Percentiles rank a stretch among this genome's conserved stretches.
Evolutionary conservation across 1,284 basidiomycete genomes (phyloP).

Genomic region (Earliella scabrosa): DNA sequence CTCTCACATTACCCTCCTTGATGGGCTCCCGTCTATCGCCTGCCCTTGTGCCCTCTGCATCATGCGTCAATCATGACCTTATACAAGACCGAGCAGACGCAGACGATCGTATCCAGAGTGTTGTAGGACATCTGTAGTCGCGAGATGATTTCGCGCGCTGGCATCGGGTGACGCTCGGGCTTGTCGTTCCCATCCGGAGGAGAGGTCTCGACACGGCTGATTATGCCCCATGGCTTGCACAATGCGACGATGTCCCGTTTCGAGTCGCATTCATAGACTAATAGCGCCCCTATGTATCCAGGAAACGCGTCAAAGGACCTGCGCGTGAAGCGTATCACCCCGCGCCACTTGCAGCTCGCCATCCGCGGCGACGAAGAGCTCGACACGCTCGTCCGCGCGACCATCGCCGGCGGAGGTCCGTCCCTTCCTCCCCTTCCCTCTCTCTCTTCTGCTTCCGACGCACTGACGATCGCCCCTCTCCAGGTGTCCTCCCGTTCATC

Average conservation of each 20-base stretch:
- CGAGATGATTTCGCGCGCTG: too few species aligned
- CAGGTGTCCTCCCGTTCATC: constrained; percentile 95
- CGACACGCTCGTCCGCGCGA: constrained; percentile 71
- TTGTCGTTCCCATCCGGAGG: too few species aligned
- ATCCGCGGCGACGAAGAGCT: constrained; percentile 97
- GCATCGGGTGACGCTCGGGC: too few species aligned
- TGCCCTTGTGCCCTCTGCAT: too few species aligned
- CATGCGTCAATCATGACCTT: too few species aligned
- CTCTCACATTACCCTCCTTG: too few species aligned
- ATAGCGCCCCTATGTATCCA: constrained; percentile 32
- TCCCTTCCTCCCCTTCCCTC: constrained; percentile 25
- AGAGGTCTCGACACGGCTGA: too few species aligned
- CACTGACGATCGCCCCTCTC: constrained; percentile 27
- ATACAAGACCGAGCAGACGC: too few species aligned
- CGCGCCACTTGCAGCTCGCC: constrained; percentile 90
- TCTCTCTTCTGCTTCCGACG: constrained; percentile 32
- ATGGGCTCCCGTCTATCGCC: too few species aligned
- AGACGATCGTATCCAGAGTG: too few species aligned
- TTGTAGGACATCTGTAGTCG: too few species aligned
- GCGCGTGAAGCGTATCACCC: constrained; percentile 95
- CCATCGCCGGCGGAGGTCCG: constrained; percentile 65
- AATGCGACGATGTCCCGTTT: not conserved
- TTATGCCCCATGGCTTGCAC: too few species aligned
- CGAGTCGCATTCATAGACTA: not conserved
- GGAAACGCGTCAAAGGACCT: constrained; percentile 98